A percentile compares a stretch with the other conserved stretches of the same genome.
Evolutionary conservation across 768 basidiomycete species (phyloP).

Genomic region (Neoboletus magnificus): DNA sequence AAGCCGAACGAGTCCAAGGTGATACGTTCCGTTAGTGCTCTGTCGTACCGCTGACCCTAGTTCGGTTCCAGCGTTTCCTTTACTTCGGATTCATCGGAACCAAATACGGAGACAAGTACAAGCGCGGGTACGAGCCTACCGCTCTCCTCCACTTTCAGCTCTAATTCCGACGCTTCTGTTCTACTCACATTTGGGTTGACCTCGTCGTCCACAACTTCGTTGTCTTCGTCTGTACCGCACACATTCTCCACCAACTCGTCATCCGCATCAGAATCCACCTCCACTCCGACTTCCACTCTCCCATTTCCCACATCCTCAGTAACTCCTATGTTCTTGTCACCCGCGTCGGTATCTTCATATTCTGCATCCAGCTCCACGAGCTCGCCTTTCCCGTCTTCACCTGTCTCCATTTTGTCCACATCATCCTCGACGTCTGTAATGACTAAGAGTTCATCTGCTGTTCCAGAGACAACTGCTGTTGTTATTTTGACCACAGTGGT

Average conservation of each 20-base stretch:
- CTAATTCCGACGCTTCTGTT: slow-evolving; percentile 18
- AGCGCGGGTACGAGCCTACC: slow-evolving; percentile 21
- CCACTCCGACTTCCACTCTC: neutral
- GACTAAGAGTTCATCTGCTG: neutral
- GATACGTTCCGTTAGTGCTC: neutral
- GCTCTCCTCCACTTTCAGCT: slow-evolving; percentile 5
- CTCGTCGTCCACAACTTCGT: neutral
- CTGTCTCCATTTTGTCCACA: neutral
- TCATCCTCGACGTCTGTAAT: neutral
- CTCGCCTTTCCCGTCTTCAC: neutral
- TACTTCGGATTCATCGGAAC: neutral
- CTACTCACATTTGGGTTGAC: neutral
- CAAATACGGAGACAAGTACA: slow-evolving; percentile 3
- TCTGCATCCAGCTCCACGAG: neutral
- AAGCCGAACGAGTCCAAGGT: slow-evolving; percentile 12
- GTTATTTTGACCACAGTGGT: slow-evolving; percentile 15
- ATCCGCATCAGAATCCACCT: neutral
- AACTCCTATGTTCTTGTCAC: neutral
- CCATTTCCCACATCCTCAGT: neutral
- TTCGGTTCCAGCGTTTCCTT: neutral
- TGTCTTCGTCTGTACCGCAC: neutral
- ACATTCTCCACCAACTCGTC: neutral
- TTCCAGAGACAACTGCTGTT: slow-evolving; percentile 8
- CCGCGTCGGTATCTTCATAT: neutral
- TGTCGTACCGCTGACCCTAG: slow-evolving; percentile 1